phyloP scores from a whole-genome alignment of 352 stramenopile species.

The Phytophthora macrochlamydospora region DNA sequence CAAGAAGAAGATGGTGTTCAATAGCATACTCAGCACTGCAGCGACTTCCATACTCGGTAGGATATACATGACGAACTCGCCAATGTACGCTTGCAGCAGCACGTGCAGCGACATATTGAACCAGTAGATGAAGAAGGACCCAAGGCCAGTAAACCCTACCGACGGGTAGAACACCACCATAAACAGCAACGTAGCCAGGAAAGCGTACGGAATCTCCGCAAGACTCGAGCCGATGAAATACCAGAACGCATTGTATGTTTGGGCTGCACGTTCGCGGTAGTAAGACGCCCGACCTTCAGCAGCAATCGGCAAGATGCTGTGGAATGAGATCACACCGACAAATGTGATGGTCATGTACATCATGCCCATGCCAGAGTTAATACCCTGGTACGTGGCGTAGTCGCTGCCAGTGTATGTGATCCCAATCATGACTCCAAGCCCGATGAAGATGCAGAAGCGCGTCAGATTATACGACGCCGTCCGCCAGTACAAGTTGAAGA shows the following conservation, averaged over 20 bases:
- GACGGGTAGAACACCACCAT: conserved; percentile 15
- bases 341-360: conserved; percentile 86
- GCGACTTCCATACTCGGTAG: conserved; percentile 21
- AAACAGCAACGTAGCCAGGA: conserved; percentile 8
- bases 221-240: conserved; percentile 56
- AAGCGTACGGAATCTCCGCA: conserved; percentile 19
- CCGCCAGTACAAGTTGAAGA: conserved; percentile 77
- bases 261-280: conserved; percentile 83
- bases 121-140: conserved; percentile 20
- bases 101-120: conserved; percentile 26
- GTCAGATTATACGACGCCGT: conserved; percentile 39
- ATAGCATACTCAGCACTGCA: conserved; percentile 13
- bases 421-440: conserved; percentile 75
- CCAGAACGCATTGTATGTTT: conserved; percentile 81
- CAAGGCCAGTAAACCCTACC: conserved; percentile 14
- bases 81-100: conserved; percentile 20
- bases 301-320: conserved; percentile 24
- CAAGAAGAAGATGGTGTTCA: conserved; percentile 22
- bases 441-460: conserved; percentile 61
- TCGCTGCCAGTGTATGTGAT: conserved; percentile 62
- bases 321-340: conserved; percentile 70
- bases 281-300: conserved; percentile 42
- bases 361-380: conserved; percentile 63
- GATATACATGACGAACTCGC: conserved; percentile 20
- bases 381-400: conserved; percentile 39